Percentiles rank a stretch among this genome's conserved stretches.
Evolutionary conservation across 2,329 filamentous ascomycete species (phyloP).

Genomic region (Diaporthe nobilis): DNA sequence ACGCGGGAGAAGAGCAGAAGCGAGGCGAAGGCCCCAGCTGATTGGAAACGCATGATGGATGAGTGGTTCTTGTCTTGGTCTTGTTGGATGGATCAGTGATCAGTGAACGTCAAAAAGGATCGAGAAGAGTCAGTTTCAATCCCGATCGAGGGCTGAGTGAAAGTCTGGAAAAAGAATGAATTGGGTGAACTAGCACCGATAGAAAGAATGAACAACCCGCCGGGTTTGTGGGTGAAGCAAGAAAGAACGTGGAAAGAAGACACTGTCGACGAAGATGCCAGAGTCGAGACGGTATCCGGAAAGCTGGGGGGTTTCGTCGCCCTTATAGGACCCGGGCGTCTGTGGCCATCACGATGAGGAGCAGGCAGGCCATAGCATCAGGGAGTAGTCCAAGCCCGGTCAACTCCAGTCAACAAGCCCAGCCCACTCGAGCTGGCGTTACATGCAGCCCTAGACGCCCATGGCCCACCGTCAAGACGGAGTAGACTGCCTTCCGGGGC

Average conservation of each 20-base stretch:
- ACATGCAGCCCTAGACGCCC: slow-evolving; percentile 32
- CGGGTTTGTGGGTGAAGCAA: slow-evolving; percentile 27
- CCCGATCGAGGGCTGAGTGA: slow-evolving; percentile 23
- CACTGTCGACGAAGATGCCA: slow-evolving; percentile 33
- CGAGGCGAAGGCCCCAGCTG: slow-evolving; percentile 35
- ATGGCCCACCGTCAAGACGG: slow-evolving; percentile 22
- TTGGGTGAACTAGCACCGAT: slow-evolving; percentile 40
- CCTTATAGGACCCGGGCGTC: slow-evolving; percentile 20
- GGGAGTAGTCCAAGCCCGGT: background rate
- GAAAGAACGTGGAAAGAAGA: slow-evolving; percentile 30
- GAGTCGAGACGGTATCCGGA: slow-evolving; percentile 22
- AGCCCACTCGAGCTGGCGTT: slow-evolving; percentile 30
- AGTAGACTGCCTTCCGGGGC: slow-evolving; percentile 16
- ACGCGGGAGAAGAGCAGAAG: slow-evolving; percentile 38
- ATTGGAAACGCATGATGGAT: slow-evolving; percentile 39
- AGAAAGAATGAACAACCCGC: slow-evolving; percentile 42
- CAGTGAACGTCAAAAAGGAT: background rate
- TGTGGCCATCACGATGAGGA: slow-evolving; percentile 10
- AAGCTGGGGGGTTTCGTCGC: background rate
- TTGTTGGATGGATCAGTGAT: slow-evolving; percentile 1
- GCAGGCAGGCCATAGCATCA: background rate
- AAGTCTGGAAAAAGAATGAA: slow-evolving; percentile 37
- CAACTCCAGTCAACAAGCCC: background rate
- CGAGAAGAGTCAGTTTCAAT: background rate
- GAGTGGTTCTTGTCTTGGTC: background rate